phyloP scores from a whole-genome alignment of 345 rosid genomes.

The Acer campestre region DNA sequence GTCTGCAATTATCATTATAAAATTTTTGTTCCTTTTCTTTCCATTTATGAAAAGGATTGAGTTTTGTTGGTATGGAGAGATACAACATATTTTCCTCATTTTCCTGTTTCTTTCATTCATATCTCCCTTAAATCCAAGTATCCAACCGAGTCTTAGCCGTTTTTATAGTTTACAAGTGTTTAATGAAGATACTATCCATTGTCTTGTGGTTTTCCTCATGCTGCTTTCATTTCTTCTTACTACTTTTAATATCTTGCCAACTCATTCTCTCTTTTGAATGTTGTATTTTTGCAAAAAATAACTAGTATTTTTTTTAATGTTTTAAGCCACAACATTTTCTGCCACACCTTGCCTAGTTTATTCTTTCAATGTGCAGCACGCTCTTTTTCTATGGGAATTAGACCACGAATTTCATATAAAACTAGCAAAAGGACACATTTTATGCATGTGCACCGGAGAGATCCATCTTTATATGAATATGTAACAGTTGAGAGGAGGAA shows the following conservation, averaged over 20 bases:
- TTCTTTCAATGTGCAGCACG: no score
- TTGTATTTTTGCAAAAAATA: not conserved
- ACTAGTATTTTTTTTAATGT: no score
- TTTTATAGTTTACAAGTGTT: not conserved
- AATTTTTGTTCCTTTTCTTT: not conserved
- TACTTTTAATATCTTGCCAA: not conserved
- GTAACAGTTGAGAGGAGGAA: not conserved
- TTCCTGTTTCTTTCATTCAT: not conserved
- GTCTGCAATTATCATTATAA: not conserved
- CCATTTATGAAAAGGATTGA: not conserved
- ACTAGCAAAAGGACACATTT: not conserved
- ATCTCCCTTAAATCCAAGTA: not conserved
- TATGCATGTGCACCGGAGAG: not conserved
- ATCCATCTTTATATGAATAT: not conserved
- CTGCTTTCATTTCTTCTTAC: not conserved
- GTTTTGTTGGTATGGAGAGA: not conserved
- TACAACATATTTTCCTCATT: not conserved
- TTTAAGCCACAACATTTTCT: no score
- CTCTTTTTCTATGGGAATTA: no score
- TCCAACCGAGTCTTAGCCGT: not conserved
- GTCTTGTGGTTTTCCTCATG: no score
- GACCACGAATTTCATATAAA: not conserved
- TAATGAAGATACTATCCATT: not conserved
- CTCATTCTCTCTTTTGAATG: not conserved
- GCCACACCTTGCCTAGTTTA: not conserved